Conservation (phyloP, 257 asterid genomes). For the Pogostemon cablin region DNA sequence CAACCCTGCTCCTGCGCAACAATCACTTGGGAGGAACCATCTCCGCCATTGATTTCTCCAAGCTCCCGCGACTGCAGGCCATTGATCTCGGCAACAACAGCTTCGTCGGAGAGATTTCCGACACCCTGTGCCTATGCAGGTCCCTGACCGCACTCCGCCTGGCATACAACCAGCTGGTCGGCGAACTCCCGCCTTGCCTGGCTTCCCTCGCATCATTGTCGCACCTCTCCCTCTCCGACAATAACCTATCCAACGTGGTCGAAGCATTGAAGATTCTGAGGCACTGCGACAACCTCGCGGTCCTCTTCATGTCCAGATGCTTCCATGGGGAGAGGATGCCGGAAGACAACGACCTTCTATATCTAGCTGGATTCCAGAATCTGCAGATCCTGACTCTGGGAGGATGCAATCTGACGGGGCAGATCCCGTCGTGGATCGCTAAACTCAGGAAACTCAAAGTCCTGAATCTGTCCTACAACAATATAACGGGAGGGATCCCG, state of each 20-base stretch:
- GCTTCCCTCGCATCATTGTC: conserved; percentile 38
- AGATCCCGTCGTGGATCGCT: conserved; percentile 45
- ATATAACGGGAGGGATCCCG: conserved; percentile 51
- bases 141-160: conserved; percentile 49
- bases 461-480: conserved; percentile 50
- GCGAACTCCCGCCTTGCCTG: conserved; percentile 54
- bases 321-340: conserved; percentile 46
- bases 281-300: conserved; percentile 48
- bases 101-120: conserved; percentile 48
- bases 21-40: conserved; percentile 49
- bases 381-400: conserved; percentile 53
- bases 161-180: conserved; percentile 44
- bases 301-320: conserved; percentile 53
- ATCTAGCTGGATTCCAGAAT: conserved; percentile 37
- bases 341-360: conserved; percentile 35
- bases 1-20: conserved; percentile 54
- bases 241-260: conserved; percentile 39
- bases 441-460: conserved; percentile 48
- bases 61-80: conserved; percentile 38
- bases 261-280: conserved; percentile 46
- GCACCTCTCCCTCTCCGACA: conserved; percentile 50
- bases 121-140: conserved; percentile 46
- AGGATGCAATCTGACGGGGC: conserved; percentile 49
- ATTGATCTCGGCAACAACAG: conserved; percentile 56
- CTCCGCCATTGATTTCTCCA: conserved; percentile 52